Base-by-base conservation (phyloP, 345 rosid species). In the Sonneratia alba region DNA sequence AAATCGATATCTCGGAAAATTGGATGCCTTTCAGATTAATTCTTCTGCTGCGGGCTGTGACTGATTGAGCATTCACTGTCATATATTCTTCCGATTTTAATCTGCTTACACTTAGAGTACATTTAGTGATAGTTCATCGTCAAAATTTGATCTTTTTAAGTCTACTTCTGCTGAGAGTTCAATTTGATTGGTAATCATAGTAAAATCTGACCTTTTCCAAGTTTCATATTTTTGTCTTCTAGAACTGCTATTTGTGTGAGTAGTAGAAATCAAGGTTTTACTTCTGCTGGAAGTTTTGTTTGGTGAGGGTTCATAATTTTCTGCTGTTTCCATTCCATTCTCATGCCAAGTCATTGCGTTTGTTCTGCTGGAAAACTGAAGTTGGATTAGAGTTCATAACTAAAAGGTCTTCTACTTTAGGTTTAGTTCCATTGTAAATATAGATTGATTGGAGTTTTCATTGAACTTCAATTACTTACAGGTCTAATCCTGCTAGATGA, bases 181-280 rank as follows among this genome's bases (percentile, higher is more conserved):
- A 14, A 24, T 62, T 62, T 62, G 66, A 15, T 62, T 62, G 18
- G 66, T 34, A 13, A 11, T 62, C 66, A 62, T 27, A 13, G 37
- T 27, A 32, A 57, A 57, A n/a, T 57, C 32, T 53, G n/a, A 53
- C 18, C 59, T 53, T 1, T 4, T 21, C 22, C 4, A 48, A 13
- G 12, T 95, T 45, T 90, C 9, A 42, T 5, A 89, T 47, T 8
- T 72, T 90, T 95, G 45, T 42, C 67, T 92, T 97, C 65, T 92
- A 97, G 99, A 86, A 89, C 70, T 92, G 85, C 70, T 90, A 92
- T 67, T 68, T 95, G 61, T 5, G 81, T 85, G 6, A 81, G 72
- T 36, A 15, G 22, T 43, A 24, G 45, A 42, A 42, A 27, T 27
- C 32, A 27, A 27, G 32, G 32, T 27, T 27, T 27, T 27, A 27